A percentile compares a stretch with the other conserved stretches of the same genome.
Conservation (phyloP, 352 stramenopile species). For the Achlya hypogyna region DNA sequence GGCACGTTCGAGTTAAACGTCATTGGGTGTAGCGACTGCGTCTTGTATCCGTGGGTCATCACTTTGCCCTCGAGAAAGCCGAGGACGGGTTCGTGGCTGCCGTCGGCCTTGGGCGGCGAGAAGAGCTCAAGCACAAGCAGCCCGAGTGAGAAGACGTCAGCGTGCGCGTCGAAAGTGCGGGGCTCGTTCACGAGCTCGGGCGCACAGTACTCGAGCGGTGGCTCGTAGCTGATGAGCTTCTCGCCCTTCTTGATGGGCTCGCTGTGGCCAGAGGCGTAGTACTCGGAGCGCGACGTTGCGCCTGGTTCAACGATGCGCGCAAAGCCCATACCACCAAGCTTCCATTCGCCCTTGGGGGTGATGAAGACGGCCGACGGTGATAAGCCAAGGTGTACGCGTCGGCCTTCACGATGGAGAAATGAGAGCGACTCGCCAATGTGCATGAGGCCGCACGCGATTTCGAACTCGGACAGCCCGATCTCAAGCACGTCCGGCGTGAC, state of each 20-base stretch:
- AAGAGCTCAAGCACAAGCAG: conserved; percentile 83
- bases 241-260: conserved; percentile 30
- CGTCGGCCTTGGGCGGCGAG: conserved; percentile 60
- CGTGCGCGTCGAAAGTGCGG: conserved; percentile 62
- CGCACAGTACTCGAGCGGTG: conserved; percentile 77
- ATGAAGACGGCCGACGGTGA: conserved; percentile 86
- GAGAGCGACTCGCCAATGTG: conserved; percentile 84
- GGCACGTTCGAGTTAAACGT: conserved; percentile 65
- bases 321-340: conserved; percentile 86
- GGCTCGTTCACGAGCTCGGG: conserved; percentile 79
- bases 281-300: conserved; percentile 74
- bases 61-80: conserved; percentile 81
- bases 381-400: conserved; percentile 79
- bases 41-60: conserved; percentile 83
- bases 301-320: conserved; percentile 74
- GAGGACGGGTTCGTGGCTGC: conserved; percentile 69
- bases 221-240: conserved; percentile 67
- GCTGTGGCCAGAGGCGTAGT: conserved; percentile 47
- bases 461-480: conserved; percentile 82
- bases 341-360: conserved; percentile 87
- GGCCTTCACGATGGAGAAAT: conserved; percentile 83
- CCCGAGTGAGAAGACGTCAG: conserved; percentile 83
- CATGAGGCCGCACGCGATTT: conserved; percentile 81
- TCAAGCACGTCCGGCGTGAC: conserved; percentile 81
- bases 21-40: conserved; percentile 82